A percentile compares a stretch with the other conserved stretches of the same genome.
Conservation (phyloP, 805 yeast genomes). For the Myxozyma nipponensis region DNA sequence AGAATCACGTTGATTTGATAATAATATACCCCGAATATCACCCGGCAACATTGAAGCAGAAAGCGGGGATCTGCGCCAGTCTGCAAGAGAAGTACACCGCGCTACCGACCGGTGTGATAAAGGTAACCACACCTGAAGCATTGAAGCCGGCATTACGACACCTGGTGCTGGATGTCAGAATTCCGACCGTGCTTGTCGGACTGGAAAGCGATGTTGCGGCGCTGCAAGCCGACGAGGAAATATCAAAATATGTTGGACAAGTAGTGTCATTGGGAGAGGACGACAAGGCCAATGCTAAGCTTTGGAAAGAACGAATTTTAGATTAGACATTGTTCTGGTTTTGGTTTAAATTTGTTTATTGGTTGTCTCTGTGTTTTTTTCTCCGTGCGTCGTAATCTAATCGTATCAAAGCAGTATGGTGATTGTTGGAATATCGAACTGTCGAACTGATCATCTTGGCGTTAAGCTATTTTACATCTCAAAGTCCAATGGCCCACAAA, state of each 20-base stretch:
- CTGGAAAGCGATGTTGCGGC: conserved; percentile 4
- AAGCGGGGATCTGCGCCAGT: neutral
- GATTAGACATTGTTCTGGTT: neutral
- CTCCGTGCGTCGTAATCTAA: no score
- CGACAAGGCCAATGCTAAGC: neutral
- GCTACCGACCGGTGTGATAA: conserved; percentile 16
- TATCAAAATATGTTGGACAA: conserved; percentile 16
- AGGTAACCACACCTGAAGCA: conserved; percentile 13
- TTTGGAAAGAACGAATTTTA: conserved; percentile 4
- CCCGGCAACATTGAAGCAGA: neutral
- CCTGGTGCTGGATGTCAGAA: conserved; percentile 12
- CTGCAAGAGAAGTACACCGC: conserved; percentile 11
- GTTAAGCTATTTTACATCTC: no score
- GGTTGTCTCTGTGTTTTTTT: no score
- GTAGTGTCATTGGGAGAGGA: conserved; percentile 10
- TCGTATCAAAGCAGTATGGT: no score
- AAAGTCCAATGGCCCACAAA: no score
- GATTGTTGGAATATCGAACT: no score
- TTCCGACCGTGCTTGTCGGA: conserved; percentile 10
- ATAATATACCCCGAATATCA: conserved; percentile 12
- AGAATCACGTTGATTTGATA: conserved; percentile 14
- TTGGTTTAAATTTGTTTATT: no score
- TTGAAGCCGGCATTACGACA: conserved; percentile 23
- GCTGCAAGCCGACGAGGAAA: conserved; percentile 9
- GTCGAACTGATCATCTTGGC: no score